Evolutionary conservation across 2,329 filamentous ascomycete species (phyloP), one percentile per base, ranked within the genome.

Genomic region (Didymosphaeria variabile): DNA sequence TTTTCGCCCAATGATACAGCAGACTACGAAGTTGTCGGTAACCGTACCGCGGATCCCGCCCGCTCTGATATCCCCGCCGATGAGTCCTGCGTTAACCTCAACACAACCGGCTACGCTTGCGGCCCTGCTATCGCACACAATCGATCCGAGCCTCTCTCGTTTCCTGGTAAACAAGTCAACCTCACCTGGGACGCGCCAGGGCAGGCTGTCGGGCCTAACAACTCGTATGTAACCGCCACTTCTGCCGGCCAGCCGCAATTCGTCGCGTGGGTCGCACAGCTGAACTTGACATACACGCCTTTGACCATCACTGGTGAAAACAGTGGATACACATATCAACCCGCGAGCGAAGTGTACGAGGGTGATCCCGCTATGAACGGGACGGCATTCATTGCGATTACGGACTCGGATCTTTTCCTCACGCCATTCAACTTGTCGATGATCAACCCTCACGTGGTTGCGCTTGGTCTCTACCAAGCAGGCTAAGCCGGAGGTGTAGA

Each of bases 331-430:
- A 92, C 91, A 0, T 87, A 89, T 63, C 91, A 96, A 82, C 92
- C 92, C 0, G 86, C 90, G 66, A 81, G 85, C 7, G 85, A 86
- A 40, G 90, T 91, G 0, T 95, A 85, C 72, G 82, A 85, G 60
- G 86, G 87, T 0, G 89, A 93, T 58, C 89, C 89, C 0, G 86
- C 87, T 1, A 83, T 91, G 54, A 95, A 95, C 67, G 90, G 87
- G 0, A 95, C 92, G 4, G 90, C 93, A 79, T 95, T 94, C 73
- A 80, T 96, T 50, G 90, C 88, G 0, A 73, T 97, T 12, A 94
- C 91, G 0, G 91, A 94, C 69, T 73, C 77, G 0, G 85, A 93
- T 65, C 67, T 89, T 0, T 88, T 82, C 62, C 83, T 94, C 2
- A 94, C 91, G 8, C 90, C 91, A 0, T 94, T 92, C 77, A 95